These are phyloP conservation scores for Escallonia rubra DNA, from an alignment of 129 eudicot species.

Conservation along the genomic window DNA sequence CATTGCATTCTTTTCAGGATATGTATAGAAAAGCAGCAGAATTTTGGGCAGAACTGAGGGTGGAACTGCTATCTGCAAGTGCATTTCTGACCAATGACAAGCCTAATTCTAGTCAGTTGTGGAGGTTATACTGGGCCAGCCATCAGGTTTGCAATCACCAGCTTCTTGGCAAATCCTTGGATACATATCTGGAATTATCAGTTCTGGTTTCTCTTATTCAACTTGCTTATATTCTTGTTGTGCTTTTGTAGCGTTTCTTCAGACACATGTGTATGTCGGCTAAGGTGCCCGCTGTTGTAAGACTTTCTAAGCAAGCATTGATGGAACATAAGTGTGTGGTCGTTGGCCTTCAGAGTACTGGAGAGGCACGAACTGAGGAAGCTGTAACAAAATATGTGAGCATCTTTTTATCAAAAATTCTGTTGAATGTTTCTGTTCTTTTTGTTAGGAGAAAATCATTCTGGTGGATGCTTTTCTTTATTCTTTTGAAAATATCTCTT, in stretches of 20 bases:
- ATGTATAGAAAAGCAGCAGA: constrained; percentile 46
- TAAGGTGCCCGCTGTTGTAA: constrained; percentile 93
- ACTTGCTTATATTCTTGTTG: constrained; percentile 20
- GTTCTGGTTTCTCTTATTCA: constrained; percentile 14
- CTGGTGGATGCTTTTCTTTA: constrained; percentile 4
- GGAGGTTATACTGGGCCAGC: constrained; percentile 97
- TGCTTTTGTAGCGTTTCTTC: constrained; percentile 85
- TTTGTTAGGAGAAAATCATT: constrained; percentile 5
- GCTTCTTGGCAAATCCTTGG: background rate
- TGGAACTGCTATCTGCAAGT: constrained; percentile 41
- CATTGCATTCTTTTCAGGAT: constrained; percentile 21
- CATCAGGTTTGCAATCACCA: constrained; percentile 61
- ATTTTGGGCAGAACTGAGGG: constrained; percentile 56
- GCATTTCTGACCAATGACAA: constrained; percentile 47
- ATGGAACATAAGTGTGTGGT: constrained; percentile 80
- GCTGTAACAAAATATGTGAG: constrained; percentile 92
- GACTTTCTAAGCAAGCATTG: constrained; percentile 80
- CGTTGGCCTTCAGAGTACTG: constrained; percentile 96
- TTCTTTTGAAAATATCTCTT: background rate
- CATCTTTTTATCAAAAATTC: background rate
- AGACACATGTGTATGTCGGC: constrained; percentile 99
- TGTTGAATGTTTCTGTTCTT: background rate
- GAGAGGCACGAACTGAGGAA: constrained; percentile 99
- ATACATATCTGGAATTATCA: constrained; percentile 1
- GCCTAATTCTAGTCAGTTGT: constrained; percentile 80